Conservation (phyloP, 345 rosid genomes). For the Sapria himalayana region DNA sequence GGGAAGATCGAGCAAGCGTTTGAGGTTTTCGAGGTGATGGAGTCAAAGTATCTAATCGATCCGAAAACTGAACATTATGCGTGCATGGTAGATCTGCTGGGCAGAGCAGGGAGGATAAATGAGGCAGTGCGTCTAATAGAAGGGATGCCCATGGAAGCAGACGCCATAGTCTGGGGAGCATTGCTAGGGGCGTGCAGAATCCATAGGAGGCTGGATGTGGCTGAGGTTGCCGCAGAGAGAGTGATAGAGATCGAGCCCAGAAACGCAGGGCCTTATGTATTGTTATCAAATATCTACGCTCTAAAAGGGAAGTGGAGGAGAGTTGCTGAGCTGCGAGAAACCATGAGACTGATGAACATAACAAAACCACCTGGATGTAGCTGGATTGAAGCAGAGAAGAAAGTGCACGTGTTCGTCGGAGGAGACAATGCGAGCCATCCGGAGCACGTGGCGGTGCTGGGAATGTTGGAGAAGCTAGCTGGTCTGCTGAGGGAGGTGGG, state of each 20-base stretch:
- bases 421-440: conserved; percentile 35
- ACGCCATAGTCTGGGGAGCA: conserved; percentile 71
- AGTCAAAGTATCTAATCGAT: conserved; percentile 24
- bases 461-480: conserved; percentile 28
- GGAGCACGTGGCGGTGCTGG: conserved; percentile 27
- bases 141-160: conserved; percentile 46
- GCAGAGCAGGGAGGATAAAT: conserved; percentile 42
- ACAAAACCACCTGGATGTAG: conserved; percentile 67
- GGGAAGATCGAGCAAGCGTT: conserved; percentile 51
- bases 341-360: conserved; percentile 28
- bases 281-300: conserved; percentile 52
- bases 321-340: conserved; percentile 34
- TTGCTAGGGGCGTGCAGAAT: conserved; percentile 58
- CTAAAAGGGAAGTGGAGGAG: conserved; percentile 43
- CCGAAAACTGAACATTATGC: conserved; percentile 49
- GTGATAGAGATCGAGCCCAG: conserved; percentile 42
- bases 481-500: conserved; percentile 48
- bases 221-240: conserved; percentile 53
- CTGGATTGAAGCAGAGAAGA: conserved; percentile 50
- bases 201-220: conserved; percentile 41
- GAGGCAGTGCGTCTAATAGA: conserved; percentile 49
- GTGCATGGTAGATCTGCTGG: conserved; percentile 73
- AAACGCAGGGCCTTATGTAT: conserved; percentile 48
- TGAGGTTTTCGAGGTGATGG: conserved; percentile 44
- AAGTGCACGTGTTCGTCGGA: conserved; percentile 50